Percentiles rank a stretch among this genome's conserved stretches.
Evolutionary conservation across 768 basidiomycete genomes (phyloP).

Genomic region (Royoungia palumana): DNA sequence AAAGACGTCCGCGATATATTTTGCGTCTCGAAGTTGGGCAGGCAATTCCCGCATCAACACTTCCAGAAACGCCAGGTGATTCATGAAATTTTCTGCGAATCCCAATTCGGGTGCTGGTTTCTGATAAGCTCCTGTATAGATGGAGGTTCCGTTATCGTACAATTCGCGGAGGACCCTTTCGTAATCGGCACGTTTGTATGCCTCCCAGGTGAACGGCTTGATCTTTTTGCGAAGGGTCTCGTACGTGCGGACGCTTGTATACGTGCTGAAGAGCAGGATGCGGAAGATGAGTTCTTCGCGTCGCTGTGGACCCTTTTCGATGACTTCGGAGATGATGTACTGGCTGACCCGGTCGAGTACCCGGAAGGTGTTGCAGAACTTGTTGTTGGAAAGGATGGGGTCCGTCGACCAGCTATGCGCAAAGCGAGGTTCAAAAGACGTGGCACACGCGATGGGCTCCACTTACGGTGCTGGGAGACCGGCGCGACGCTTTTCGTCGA

Average conservation of each 20-base stretch:
- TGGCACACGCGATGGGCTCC: background rate
- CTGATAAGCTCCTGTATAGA: slow-evolving; percentile 73
- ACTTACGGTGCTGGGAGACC: slow-evolving; percentile 53
- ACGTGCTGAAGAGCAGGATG: slow-evolving; percentile 66
- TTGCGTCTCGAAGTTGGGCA: slow-evolving; percentile 43
- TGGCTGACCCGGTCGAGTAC: slow-evolving; percentile 70
- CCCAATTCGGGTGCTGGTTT: slow-evolving; percentile 64
- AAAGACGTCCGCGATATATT: slow-evolving; percentile 61
- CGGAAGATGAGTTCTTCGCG: slow-evolving; percentile 67
- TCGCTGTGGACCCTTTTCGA: slow-evolving; percentile 61
- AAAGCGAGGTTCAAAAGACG: slow-evolving; percentile 13
- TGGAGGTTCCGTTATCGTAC: slow-evolving; percentile 34
- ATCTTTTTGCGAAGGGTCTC: slow-evolving; percentile 51
- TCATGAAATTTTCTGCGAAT: slow-evolving; percentile 44
- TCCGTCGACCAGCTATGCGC: slow-evolving; percentile 67
- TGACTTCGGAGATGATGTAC: slow-evolving; percentile 64
- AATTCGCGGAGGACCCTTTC: slow-evolving; percentile 46
- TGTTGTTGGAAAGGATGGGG: slow-evolving; percentile 48
- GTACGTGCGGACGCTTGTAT: slow-evolving; percentile 73
- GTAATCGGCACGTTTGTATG: slow-evolving; percentile 54
- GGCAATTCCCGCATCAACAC: slow-evolving; percentile 59
- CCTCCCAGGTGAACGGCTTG: slow-evolving; percentile 58
- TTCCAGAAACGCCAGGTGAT: slow-evolving; percentile 63
- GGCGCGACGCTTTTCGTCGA: slow-evolving; percentile 52
- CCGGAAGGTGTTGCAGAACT: slow-evolving; percentile 75